These are phyloP conservation scores for Nymphaea thermarum DNA, from an alignment of 164 flowering plant species.

Conservation along the genomic window DNA sequence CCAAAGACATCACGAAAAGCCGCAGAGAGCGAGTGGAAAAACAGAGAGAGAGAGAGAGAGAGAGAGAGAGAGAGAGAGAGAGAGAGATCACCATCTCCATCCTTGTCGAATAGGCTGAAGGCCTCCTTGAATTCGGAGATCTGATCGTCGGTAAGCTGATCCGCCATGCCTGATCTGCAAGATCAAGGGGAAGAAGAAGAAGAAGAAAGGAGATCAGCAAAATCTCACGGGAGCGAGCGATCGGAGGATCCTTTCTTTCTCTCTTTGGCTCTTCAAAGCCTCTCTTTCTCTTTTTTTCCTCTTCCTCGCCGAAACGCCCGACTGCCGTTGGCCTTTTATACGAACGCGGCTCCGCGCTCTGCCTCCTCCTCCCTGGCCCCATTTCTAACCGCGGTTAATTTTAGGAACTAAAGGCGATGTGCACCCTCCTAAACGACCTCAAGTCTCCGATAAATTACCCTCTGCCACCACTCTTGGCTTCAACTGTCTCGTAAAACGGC, in stretches of 20 bases:
- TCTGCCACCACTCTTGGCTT: too few species aligned
- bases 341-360: background rate
- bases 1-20: background rate
- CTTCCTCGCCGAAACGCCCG: slow-evolving; percentile 1
- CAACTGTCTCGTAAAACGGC: too few species aligned
- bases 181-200: background rate
- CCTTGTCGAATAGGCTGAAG: slow-evolving; percentile 43
- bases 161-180: slow-evolving; percentile 19
- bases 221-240: background rate
- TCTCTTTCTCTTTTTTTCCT: too few species aligned
- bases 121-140: slow-evolving; percentile 46
- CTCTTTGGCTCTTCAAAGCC: background rate
- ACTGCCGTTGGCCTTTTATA: slow-evolving; percentile 13
- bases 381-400: background rate
- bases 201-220: background rate
- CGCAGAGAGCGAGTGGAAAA: background rate
- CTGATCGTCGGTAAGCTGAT: slow-evolving; percentile 40
- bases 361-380: background rate
- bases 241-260: background rate
- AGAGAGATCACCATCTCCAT: slow-evolving; percentile 28
- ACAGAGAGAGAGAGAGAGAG: background rate
- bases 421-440: too few species aligned
- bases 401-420: background rate
- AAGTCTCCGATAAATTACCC: too few species aligned
- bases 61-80: background rate